phyloP scores from a whole-genome alignment of 2,329 filamentous ascomycete genomes.

The Xylariaceae sp. region DNA sequence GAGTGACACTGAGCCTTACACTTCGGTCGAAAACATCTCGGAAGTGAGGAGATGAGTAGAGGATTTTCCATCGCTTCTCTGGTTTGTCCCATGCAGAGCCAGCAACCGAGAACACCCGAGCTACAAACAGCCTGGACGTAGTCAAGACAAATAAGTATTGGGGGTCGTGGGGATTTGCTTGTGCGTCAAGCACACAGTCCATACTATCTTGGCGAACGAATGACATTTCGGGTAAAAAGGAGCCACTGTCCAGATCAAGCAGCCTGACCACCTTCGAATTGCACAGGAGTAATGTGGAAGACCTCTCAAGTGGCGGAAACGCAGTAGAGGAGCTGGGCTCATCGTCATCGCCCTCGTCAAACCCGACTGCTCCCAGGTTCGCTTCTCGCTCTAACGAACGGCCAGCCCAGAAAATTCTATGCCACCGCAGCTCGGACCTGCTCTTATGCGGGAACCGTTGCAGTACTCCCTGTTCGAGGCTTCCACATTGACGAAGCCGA shows the following conservation, averaged over 20 bases:
- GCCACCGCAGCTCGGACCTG: constrained; percentile 29
- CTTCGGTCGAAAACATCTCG: constrained; percentile 32
- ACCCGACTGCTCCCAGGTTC: constrained; percentile 30
- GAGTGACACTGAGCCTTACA: constrained; percentile 36
- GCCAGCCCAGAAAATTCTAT: constrained; percentile 41
- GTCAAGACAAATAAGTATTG: constrained; percentile 27
- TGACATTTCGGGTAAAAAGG: constrained; percentile 21
- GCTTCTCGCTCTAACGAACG: constrained; percentile 11
- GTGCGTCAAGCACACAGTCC: constrained; percentile 25
- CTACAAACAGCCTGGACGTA: constrained; percentile 24
- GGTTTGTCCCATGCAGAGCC: constrained; percentile 15
- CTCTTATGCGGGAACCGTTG: constrained; percentile 27
- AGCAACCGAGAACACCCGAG: constrained; percentile 15
- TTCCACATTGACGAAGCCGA: constrained; percentile 36
- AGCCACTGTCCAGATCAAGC: constrained; percentile 20
- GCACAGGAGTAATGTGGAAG: constrained; percentile 45
- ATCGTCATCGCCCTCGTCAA: constrained; percentile 31
- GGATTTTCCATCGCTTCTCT: constrained; percentile 22
- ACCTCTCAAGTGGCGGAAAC: constrained; percentile 44
- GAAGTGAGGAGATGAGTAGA: constrained; percentile 43
- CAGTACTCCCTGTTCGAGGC: constrained; percentile 37
- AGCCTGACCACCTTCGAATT: constrained; percentile 24
- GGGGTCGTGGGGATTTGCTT: constrained; percentile 19
- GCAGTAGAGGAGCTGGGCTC: constrained; percentile 10
- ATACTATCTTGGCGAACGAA: constrained; percentile 15